These are phyloP conservation scores for Parasarocladium wereldwijsianum DNA, from an alignment of 2,329 filamentous ascomycete species.

Conservation along the genomic window DNA sequence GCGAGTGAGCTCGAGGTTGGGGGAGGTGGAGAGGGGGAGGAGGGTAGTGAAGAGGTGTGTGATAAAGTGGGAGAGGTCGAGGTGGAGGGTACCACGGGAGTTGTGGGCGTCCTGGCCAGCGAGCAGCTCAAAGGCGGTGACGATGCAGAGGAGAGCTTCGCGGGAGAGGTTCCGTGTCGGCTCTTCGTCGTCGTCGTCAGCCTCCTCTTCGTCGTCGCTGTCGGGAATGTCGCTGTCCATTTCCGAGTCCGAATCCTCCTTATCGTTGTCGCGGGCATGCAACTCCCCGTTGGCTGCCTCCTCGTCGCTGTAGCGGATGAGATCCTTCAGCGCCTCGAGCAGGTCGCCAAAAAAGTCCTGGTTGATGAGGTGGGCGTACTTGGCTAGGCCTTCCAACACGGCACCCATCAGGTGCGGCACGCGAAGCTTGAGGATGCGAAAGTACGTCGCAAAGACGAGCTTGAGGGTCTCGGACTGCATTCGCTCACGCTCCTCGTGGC, in stretches of 20 bases:
- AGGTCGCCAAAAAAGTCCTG: conserved; percentile 97
- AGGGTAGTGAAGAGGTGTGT: conserved; percentile 84
- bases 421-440: conserved; percentile 78
- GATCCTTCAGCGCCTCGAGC: conserved; percentile 83
- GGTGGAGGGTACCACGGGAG: conserved; percentile 63
- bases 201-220: conserved; percentile 22
- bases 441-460: conserved; percentile 89
- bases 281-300: conserved; percentile 27
- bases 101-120: conserved; percentile 87
- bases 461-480: conserved; percentile 95
- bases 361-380: conserved; percentile 94
- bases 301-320: conserved; percentile 62
- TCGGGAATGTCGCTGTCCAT: conserved; percentile 20
- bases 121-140: conserved; percentile 91
- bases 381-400: conserved; percentile 83
- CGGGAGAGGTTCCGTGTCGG: conserved; percentile 62
- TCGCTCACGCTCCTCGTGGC: conserved; percentile 80
- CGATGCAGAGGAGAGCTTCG: conserved; percentile 83
- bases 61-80: conserved; percentile 92
- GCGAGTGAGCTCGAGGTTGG: conserved; percentile 68
- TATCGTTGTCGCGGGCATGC: too few species aligned
- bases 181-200: conserved; percentile 18
- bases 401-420: conserved; percentile 85
- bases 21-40: conserved; percentile 61
- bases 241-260: conserved; percentile 22